Percentiles rank a stretch among this genome's conserved stretches.
phyloP scores from a whole-genome alignment of 164 flowering plant species.

The Umbellularia californica region DNA sequence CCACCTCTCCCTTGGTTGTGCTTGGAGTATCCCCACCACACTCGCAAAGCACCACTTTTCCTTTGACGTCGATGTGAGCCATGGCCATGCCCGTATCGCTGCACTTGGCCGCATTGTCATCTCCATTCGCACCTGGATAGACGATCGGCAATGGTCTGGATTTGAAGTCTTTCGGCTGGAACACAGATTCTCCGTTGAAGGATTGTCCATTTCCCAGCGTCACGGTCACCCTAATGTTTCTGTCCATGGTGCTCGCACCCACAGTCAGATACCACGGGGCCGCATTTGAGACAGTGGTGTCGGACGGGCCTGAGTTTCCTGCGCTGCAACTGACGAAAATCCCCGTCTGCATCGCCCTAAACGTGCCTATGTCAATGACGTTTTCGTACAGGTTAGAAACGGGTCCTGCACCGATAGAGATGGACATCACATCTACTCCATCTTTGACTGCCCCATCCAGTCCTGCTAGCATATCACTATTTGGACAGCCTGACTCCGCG shows the following conservation, averaged over 20 bases:
- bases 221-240: constrained; percentile 20
- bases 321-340: not conserved
- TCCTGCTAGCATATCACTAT: constrained; percentile 25
- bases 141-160: not conserved
- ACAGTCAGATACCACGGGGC: constrained; percentile 56
- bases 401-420: constrained; percentile 23
- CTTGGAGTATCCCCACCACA: constrained; percentile 16
- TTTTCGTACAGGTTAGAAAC: constrained; percentile 3
- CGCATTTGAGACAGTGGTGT: constrained; percentile 17
- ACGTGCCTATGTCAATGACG: constrained; percentile 26
- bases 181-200: constrained; percentile 29
- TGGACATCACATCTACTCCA: constrained; percentile 35
- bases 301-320: constrained; percentile 30
- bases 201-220: constrained; percentile 9
- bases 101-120: not conserved
- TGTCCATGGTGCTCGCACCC: constrained; percentile 47
- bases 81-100: not conserved
- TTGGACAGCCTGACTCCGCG: constrained; percentile 8
- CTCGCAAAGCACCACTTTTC: constrained; percentile 33
- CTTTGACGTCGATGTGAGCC: constrained; percentile 12
- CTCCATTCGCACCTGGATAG: not conserved
- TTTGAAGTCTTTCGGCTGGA: constrained; percentile 20
- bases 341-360: constrained; percentile 19
- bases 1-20: constrained; percentile 20
- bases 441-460: constrained; percentile 33